Evolutionary conservation across 768 basidiomycete genomes (phyloP).

Genomic region (Strobilomyces dryophilus): DNA sequence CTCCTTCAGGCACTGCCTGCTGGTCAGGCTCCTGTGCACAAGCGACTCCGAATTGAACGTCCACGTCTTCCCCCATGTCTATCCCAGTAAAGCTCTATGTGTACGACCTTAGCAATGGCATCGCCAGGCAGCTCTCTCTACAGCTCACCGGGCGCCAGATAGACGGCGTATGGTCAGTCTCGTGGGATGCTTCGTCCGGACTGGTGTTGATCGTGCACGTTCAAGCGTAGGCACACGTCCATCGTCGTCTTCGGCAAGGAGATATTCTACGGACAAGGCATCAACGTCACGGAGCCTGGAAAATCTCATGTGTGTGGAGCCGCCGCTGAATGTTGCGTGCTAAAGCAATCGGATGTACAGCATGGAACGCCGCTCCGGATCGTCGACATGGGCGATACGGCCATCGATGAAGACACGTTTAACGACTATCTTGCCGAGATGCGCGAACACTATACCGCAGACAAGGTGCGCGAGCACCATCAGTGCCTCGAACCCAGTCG

Average conservation of each 20-base stretch:
- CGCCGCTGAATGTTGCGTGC: too few species aligned
- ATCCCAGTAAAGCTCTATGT: slow-evolving; percentile 74
- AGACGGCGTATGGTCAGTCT: slow-evolving; percentile 82
- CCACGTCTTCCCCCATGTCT: slow-evolving; percentile 13
- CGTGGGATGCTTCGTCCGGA: not conserved
- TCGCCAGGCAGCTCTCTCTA: slow-evolving; percentile 73
- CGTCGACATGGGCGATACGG: slow-evolving; percentile 74
- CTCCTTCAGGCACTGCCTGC: slow-evolving; percentile 4
- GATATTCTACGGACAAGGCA: slow-evolving; percentile 88
- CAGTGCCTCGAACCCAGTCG: not conserved
- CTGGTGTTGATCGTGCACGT: slow-evolving; percentile 7
- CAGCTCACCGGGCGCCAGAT: slow-evolving; percentile 87
- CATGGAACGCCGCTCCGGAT: slow-evolving; percentile 71
- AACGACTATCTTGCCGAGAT: slow-evolving; percentile 78
- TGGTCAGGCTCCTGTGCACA: not conserved
- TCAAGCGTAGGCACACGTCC: slow-evolving; percentile 76
- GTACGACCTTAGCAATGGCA: slow-evolving; percentile 87
- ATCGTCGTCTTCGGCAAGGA: slow-evolving; percentile 86
- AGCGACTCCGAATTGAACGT: not conserved
- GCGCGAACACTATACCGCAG: slow-evolving; percentile 78
- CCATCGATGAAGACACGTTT: slow-evolving; percentile 81
- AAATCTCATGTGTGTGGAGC: slow-evolving; percentile 70
- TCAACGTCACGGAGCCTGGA: slow-evolving; percentile 66
- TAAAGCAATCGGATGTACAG: slow-evolving; percentile 36
- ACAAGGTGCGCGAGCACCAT: slow-evolving; percentile 55